phyloP scores from a whole-genome alignment of 352 stramenopile genomes.

The Phytophthora palmivora region DNA sequence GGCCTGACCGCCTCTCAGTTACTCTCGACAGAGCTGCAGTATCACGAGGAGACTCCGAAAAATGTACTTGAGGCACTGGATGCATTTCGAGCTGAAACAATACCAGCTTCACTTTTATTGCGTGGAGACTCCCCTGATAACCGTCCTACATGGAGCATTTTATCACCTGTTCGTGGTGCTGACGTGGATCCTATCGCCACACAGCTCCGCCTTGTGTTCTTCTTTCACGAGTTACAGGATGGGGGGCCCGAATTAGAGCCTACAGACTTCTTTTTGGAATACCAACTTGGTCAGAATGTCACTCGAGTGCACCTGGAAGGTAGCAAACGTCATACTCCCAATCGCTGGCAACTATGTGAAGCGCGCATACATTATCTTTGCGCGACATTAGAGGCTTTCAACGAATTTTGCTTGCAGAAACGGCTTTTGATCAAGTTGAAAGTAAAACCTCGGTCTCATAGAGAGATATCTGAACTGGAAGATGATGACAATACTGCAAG shows the following conservation, averaged over 20 bases:
- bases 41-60: constrained; percentile 15
- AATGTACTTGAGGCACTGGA: constrained; percentile 18
- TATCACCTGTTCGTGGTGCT: constrained; percentile 30
- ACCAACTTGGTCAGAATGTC: constrained; percentile 75
- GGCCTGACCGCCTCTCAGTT: constrained; percentile 16
- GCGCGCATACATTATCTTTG: constrained; percentile 73
- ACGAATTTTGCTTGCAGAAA: constrained; percentile 71
- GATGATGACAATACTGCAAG: background rate
- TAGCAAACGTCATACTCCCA: constrained; percentile 80
- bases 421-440: constrained; percentile 79
- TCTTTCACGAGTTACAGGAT: constrained; percentile 88
- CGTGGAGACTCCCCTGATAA: constrained; percentile 28
- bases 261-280: constrained; percentile 81
- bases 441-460: constrained; percentile 15
- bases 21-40: constrained; percentile 28
- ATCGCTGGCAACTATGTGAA: constrained; percentile 87
- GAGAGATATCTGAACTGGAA: background rate
- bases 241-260: constrained; percentile 55
- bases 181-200: constrained; percentile 80
- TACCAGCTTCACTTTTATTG: constrained; percentile 23
- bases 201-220: constrained; percentile 75
- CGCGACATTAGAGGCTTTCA: constrained; percentile 71
- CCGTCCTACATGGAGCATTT: constrained; percentile 17
- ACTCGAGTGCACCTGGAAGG: constrained; percentile 71
- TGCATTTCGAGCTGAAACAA: constrained; percentile 32